phyloP scores from a whole-genome alignment of 2,329 filamentous ascomycete genomes.

The Aspergillus fijiensis region DNA sequence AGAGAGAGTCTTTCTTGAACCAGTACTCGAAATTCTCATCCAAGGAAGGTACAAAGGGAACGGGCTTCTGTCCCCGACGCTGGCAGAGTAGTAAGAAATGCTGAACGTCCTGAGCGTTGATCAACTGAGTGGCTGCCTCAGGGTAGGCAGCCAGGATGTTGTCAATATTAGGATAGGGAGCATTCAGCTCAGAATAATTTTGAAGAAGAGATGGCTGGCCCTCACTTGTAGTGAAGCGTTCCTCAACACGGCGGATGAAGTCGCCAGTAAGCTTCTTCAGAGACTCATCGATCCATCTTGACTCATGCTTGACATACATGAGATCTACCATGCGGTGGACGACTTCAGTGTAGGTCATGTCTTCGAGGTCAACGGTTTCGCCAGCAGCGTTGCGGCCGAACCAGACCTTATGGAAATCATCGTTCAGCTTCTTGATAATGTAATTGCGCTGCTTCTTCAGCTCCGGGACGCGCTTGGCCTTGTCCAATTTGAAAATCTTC shows the following conservation, averaged over 20 bases:
- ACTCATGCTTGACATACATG: constrained; percentile 87
- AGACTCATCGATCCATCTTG: constrained; percentile 86
- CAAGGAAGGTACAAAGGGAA: constrained; percentile 91
- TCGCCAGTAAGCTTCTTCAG: constrained; percentile 82
- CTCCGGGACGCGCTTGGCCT: constrained; percentile 85
- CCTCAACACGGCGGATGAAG: constrained; percentile 95
- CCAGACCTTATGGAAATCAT: constrained; percentile 96
- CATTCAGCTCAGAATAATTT: constrained; percentile 81
- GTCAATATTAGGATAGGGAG: constrained; percentile 75
- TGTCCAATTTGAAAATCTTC: constrained; percentile 95
- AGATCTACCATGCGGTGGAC: constrained; percentile 83
- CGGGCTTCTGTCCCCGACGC: constrained; percentile 89
- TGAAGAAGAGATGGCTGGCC: constrained; percentile 81
- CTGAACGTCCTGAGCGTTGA: constrained; percentile 97
- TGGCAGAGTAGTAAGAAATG: constrained; percentile 93
- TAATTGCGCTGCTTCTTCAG: constrained; percentile 84
- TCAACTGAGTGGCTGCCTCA: constrained; percentile 83
- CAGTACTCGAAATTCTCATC: constrained; percentile 98
- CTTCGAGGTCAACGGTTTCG: constrained; percentile 81
- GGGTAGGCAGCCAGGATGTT: constrained; percentile 80
- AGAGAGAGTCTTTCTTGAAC: constrained; percentile 99
- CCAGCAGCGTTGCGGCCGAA: constrained; percentile 83
- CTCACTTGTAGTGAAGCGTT: constrained; percentile 77
- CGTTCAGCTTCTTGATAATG: constrained; percentile 94
- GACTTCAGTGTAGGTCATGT: constrained; percentile 93